Percentiles rank a stretch among this genome's conserved stretches.
These are phyloP conservation scores for Avena eriantha DNA, from an alignment of 176 grass and related monocot species.

Conservation along the genomic window DNA sequence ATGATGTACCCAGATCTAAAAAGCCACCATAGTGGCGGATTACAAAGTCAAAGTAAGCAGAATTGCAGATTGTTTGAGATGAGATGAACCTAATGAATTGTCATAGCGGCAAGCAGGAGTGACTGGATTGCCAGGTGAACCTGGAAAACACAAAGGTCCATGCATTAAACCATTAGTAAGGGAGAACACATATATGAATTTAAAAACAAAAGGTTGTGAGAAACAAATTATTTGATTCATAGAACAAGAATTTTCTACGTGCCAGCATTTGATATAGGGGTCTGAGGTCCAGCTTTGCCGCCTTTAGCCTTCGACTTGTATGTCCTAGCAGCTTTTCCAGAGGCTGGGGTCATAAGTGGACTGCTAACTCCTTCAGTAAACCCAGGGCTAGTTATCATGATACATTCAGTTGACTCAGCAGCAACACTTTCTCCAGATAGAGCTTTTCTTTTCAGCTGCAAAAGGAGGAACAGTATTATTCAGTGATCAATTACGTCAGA, in stretches of 20 bases:
- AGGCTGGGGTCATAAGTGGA: conserved; percentile 57
- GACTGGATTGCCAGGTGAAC: conserved; percentile 69
- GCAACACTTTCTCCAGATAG: conserved; percentile 54
- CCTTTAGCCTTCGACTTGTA: conserved; percentile 62
- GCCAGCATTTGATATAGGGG: conserved; percentile 75
- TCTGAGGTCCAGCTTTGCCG: conserved; percentile 56
- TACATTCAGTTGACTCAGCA: conserved; percentile 58
- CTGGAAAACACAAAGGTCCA: conserved; percentile 46
- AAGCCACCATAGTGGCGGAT: not conserved
- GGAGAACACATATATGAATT: conserved; percentile 3
- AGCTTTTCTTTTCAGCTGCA: conserved; percentile 73
- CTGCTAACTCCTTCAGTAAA: conserved; percentile 57
- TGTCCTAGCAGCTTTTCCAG: conserved; percentile 61
- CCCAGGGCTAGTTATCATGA: conserved; percentile 51
- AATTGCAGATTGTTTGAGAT: conserved; percentile 38
- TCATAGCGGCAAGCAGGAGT: conserved; percentile 78
- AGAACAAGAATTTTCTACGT: conserved; percentile 45
- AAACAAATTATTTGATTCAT: conserved; percentile 35
- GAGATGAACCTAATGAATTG: conserved; percentile 76
- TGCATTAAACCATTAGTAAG: conserved; percentile 29
- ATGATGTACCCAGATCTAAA: conserved; percentile 33
- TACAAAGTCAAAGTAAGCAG: conserved; percentile 11
- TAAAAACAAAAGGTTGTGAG: not conserved
- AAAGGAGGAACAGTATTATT: conserved; percentile 29
- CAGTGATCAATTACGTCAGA: not conserved